A percentile compares a stretch with the other conserved stretches of the same genome.
phyloP scores from a whole-genome alignment of 1,284 basidiomycete genomes.

The Peniophora sp. region DNA sequence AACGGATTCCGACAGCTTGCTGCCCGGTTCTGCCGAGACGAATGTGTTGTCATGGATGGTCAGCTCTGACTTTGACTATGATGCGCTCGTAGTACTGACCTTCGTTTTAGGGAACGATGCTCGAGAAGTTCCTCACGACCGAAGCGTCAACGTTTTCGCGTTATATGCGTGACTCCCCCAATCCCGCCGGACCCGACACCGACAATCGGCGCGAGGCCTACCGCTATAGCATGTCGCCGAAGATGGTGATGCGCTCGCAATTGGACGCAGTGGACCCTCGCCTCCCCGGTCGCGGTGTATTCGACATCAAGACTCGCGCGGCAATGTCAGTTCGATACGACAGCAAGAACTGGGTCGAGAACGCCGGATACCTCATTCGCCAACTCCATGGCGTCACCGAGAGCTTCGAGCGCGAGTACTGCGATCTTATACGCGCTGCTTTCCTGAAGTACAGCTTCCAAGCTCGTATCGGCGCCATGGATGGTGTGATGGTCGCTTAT shows the following conservation, averaged over 20 bases:
- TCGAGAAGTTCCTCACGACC: conserved; percentile 86
- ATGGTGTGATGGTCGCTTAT: conserved; percentile 92
- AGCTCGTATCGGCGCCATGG: conserved; percentile 95
- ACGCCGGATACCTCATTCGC: conserved; percentile 71
- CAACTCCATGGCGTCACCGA: conserved; percentile 52
- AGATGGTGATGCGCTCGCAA: conserved; percentile 91
- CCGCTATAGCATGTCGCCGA: conserved; percentile 75
- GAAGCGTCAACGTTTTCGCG: conserved; percentile 57
- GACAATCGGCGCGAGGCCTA: conserved; percentile 59
- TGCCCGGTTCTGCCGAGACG: conserved; percentile 39
- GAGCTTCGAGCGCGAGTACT: conserved; percentile 87
- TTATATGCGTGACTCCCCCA: conserved; percentile 42
- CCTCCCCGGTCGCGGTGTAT: conserved; percentile 85
- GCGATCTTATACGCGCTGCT: conserved; percentile 87
- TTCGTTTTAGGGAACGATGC: conserved; percentile 62
- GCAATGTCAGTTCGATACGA: conserved; percentile 83
- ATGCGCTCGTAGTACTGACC: conserved; percentile 1
- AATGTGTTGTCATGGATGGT: conserved; percentile 83
- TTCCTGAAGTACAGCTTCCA: conserved; percentile 98
- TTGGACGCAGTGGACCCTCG: conserved; percentile 81
- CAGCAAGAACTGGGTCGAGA: conserved; percentile 78
- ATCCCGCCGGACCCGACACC: conserved; percentile 24
- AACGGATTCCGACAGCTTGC: conserved; percentile 65
- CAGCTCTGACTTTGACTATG: conserved; percentile 17
- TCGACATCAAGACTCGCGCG: conserved; percentile 95